Evolutionary conservation across 768 basidiomycete species (phyloP).

Genomic region (Termitomyces sp.): DNA sequence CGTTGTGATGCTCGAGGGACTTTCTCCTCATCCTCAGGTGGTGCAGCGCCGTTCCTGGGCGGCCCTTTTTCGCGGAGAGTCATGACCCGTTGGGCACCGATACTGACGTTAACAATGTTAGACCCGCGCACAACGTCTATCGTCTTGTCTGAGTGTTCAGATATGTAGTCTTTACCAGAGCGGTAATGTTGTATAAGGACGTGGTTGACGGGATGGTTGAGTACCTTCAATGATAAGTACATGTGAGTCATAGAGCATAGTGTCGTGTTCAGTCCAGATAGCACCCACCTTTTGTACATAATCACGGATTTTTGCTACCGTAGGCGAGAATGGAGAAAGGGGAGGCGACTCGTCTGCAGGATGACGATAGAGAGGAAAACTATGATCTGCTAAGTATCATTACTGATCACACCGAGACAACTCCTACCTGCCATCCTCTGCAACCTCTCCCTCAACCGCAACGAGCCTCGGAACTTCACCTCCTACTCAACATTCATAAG

Average conservation of each 20-base stretch:
- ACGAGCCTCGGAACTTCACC: conserved; percentile 70
- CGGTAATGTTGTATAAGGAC: conserved; percentile 83
- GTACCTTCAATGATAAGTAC: conserved; percentile 21
- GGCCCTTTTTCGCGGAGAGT: conserved; percentile 64
- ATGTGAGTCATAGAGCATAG: too few relatives aligned
- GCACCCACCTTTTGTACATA: conserved; percentile 48
- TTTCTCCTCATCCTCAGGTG: conserved; percentile 1
- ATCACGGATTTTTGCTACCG: conserved; percentile 60
- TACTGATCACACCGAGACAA: not conserved
- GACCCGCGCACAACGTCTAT: conserved; percentile 75
- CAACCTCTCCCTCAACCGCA: conserved; percentile 58
- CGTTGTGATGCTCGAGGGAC: conserved; percentile 40
- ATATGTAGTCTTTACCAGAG: conserved; percentile 76
- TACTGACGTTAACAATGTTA: conserved; percentile 75
- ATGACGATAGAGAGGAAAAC: conserved; percentile 79
- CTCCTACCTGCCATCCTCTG: conserved; percentile 36
- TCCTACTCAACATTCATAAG: conserved; percentile 34
- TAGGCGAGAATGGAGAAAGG: conserved; percentile 62
- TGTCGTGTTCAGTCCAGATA: not conserved
- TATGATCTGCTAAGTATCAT: conserved; percentile 18
- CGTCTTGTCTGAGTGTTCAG: conserved; percentile 86
- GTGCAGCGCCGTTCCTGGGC: conserved; percentile 8
- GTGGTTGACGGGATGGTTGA: conserved; percentile 72
- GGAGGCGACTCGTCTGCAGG: conserved; percentile 78
- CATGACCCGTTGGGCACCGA: conserved; percentile 78